Evolutionary conservation across 2,329 filamentous ascomycete genomes (phyloP).

Genomic region (Colletotrichum chlorophyti): DNA sequence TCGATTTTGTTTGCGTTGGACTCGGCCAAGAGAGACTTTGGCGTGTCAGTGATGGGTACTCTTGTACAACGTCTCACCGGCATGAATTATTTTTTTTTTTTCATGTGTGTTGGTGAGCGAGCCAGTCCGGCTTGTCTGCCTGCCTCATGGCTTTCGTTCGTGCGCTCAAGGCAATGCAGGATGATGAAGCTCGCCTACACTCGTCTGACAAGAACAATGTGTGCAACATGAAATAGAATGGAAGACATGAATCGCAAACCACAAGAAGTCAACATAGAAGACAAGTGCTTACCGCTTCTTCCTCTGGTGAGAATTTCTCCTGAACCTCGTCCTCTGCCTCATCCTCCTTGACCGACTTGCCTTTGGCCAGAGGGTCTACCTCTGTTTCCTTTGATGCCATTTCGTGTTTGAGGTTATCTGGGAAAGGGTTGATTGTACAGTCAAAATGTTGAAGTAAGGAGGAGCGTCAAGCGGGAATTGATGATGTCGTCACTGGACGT

Average conservation of each 20-base stretch:
- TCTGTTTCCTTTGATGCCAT: conserved; percentile 18
- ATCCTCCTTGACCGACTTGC: conserved; percentile 11
- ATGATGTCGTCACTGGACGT: conserved; percentile 24
- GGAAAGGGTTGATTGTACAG: not conserved
- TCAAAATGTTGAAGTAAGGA: not conserved
- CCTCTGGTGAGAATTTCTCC: conserved; percentile 57
- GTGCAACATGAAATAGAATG: too few relatives aligned
- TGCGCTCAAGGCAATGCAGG: too few relatives aligned
- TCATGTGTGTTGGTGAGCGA: not conserved
- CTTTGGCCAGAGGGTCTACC: conserved; percentile 17
- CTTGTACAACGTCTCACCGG: not conserved
- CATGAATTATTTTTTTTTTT: not conserved
- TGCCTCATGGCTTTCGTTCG: too few relatives aligned
- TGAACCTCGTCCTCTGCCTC: conserved; percentile 38
- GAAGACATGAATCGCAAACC: too few relatives aligned
- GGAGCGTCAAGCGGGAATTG: not conserved
- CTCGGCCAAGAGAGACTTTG: conserved; percentile 70
- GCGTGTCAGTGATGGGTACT: not conserved
- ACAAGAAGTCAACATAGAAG: too few relatives aligned
- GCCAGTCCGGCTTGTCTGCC: too few relatives aligned
- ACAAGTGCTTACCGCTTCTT: conserved; percentile 64
- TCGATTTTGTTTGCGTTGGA: conserved; percentile 76
- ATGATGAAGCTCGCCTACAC: too few relatives aligned
- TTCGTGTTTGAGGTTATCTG: conserved; percentile 20
- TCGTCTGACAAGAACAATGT: too few relatives aligned